A percentile compares a stretch with the other conserved stretches of the same genome.
Evolutionary conservation across 768 basidiomycete genomes (phyloP).

Genomic region (Termitomyces sp.): DNA sequence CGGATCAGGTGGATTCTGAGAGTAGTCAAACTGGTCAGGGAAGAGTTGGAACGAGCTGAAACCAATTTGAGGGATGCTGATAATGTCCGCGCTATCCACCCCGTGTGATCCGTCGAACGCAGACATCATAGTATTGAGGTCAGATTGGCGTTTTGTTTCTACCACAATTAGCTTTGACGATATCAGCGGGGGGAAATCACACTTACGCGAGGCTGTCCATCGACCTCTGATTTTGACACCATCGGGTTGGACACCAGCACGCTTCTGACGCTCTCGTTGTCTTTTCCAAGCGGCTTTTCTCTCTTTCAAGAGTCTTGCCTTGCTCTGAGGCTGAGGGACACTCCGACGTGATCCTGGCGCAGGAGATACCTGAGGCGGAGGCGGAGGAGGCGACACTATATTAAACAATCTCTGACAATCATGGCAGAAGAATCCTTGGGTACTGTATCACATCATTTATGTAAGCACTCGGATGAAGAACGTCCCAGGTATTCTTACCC

Average conservation of each 20-base stretch:
- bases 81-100: constrained; percentile 63
- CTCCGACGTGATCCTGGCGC: constrained; percentile 33
- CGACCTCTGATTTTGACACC: constrained; percentile 53
- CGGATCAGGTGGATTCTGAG: constrained; percentile 35
- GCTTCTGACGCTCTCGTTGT: constrained; percentile 30
- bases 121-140: constrained; percentile 35
- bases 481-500: constrained; percentile 36
- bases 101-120: constrained; percentile 59
- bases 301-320: constrained; percentile 40
- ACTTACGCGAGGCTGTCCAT: constrained; percentile 52
- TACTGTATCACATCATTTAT: constrained; percentile 18
- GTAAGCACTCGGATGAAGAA: neutral
- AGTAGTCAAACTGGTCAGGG: constrained; percentile 61
- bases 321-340: constrained; percentile 37
- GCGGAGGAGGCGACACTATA: constrained; percentile 25
- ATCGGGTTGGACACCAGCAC: constrained; percentile 24
- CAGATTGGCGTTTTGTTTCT: constrained; percentile 46
- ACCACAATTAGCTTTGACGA: constrained; percentile 1
- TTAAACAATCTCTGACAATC: constrained; percentile 55
- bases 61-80: constrained; percentile 49
- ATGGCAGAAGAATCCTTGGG: constrained; percentile 55
- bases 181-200: neutral
- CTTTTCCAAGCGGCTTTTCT: constrained; percentile 45
- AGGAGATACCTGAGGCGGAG: constrained; percentile 31
- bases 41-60: constrained; percentile 61